A percentile compares a stretch with the other conserved stretches of the same genome.
These are phyloP conservation scores for Sporothrix pseudoabietina DNA, from an alignment of 2,329 filamentous ascomycete species.

Conservation along the genomic window DNA sequence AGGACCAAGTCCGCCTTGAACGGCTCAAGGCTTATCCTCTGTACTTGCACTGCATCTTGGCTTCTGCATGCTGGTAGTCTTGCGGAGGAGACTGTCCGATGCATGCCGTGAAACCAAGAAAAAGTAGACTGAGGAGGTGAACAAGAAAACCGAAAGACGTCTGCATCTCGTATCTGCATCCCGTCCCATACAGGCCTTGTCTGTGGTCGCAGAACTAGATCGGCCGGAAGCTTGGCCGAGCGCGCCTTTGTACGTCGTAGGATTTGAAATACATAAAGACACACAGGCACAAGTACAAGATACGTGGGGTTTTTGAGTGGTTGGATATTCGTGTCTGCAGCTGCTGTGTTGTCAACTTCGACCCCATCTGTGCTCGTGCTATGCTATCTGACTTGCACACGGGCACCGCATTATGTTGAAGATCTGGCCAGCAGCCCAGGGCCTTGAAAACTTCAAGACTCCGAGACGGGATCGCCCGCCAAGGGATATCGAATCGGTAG, in stretches of 20 bases:
- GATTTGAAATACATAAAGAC: not conserved
- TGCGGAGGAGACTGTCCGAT: not conserved
- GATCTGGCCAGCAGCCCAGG: not conserved
- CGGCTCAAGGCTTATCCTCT: too few relatives aligned
- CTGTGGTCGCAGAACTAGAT: not conserved
- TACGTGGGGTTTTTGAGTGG: not conserved
- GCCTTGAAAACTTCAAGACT: not conserved
- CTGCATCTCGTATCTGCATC: slow-evolving; percentile 10
- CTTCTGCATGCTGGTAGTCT: not conserved
- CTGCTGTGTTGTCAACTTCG: not conserved
- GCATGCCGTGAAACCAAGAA: not conserved
- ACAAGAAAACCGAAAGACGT: not conserved
- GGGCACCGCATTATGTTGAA: not conserved
- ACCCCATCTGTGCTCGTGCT: not conserved
- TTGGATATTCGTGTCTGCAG: not conserved
- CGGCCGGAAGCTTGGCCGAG: slow-evolving; percentile 5
- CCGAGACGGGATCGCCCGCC: slow-evolving; percentile 5
- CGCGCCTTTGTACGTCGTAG: too few relatives aligned
- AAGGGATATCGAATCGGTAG: slow-evolving; percentile 17
- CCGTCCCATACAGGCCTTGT: not conserved
- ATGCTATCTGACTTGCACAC: not conserved
- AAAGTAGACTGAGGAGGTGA: not conserved
- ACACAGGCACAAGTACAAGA: not conserved
- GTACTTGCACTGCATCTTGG: too few relatives aligned
- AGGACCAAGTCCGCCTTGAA: too few relatives aligned